These are phyloP conservation scores for Scenedesmus sp. DNA, from an alignment of 163 green algal species.

Conservation along the genomic window DNA sequence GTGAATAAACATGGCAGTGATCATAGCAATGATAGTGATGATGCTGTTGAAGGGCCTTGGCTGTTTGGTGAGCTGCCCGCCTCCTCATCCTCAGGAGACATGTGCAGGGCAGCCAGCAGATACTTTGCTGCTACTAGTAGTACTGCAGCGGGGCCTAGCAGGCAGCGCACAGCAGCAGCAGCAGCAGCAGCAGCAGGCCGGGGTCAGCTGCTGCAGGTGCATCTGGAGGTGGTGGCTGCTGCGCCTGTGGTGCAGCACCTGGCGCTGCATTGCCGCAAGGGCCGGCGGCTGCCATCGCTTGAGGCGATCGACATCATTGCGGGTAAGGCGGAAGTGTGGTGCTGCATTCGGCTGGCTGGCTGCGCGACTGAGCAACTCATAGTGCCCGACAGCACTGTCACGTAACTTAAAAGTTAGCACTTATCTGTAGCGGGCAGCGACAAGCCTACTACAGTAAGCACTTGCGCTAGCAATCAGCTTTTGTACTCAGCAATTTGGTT, in stretches of 20 bases:
- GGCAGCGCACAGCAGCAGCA: background rate
- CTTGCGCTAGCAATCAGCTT: no score
- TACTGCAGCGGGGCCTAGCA: background rate
- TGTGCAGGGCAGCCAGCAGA: background rate
- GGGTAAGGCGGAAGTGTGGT: conserved; percentile 63
- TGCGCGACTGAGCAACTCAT: background rate
- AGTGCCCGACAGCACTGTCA: no score
- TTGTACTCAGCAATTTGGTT: no score
- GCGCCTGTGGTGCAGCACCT: conserved; percentile 63
- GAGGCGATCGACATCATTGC: conserved; percentile 77
- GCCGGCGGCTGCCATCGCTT: conserved; percentile 68
- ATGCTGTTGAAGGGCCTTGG: background rate
- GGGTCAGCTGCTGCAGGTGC: conserved; percentile 2
- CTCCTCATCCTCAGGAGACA: background rate
- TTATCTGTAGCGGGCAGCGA: no score
- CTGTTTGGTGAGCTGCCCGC: conserved; percentile 31
- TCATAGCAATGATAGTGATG: background rate
- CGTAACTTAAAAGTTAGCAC: no score
- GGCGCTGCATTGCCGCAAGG: conserved; percentile 53
- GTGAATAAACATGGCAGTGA: background rate
- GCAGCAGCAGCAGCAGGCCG: conserved; percentile 5
- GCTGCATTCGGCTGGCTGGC: background rate
- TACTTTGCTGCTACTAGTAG: background rate
- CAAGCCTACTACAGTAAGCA: no score
- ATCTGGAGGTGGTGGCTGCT: conserved; percentile 54